Base-by-base conservation (phyloP, 1,284 basidiomycete species). In the Lignosus rhinocerotis region DNA sequence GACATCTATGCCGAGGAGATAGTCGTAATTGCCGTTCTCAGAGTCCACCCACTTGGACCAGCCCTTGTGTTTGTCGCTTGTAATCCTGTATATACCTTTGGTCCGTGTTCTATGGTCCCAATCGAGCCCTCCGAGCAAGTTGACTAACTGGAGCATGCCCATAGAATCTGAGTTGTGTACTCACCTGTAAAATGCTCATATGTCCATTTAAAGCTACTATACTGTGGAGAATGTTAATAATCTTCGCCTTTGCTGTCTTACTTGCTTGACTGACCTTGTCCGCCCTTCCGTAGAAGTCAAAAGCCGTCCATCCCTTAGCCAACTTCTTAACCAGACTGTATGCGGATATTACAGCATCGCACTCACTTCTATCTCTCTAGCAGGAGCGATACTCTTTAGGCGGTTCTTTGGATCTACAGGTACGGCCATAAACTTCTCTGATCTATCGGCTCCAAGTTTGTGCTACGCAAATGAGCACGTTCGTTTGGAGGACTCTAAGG, bases 361-460 rank as follows among this genome's bases (percentile, higher is more conserved):
- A 38, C 51, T 36, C 63, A 88, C 90, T 72, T 90, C 84, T 31
- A 96, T 92, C 64, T 91, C 80, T 72, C 82, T 79, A 57, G 77
- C 74, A n/a, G 81, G 83, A 0, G 85, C 87, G 45, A 87, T 74
- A 21, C 80, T 79, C 67, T 78, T 78, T 9, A 85, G 67, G 6
- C 90, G 79, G 66, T 92, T 83, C 31, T 85, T 69, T 6, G 85
- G 75, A 64, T 92, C 85, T 8, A 94, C 92, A 50, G 87, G 86
- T 7, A 89, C 84, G 6, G 86, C 94, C n/a, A 75, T 68, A 73
- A 95, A 92, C 1, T 72, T 78, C 74, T 98, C 94, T 9, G 74
- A 74, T 66, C 86, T 79, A 73, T 98, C 95, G 6, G 87, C 96
- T 30, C 96, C 96, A 32, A 89, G 72, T 72, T 91, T 92, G 66